Evolutionary conservation across 2,329 filamentous ascomycete species (phyloP).

Genomic region (Nemania sp.): DNA sequence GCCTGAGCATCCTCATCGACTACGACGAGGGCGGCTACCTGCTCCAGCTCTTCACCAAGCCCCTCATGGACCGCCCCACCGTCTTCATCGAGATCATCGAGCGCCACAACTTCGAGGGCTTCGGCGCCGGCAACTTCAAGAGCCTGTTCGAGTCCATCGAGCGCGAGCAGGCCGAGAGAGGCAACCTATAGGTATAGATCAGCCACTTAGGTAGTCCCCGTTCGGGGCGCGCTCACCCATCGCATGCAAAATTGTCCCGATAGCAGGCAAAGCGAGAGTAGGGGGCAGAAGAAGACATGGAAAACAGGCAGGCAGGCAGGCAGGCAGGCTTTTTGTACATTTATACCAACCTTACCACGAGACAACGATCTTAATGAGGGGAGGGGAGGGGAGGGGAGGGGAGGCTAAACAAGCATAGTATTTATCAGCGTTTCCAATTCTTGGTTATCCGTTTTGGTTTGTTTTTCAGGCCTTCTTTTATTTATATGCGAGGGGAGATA

Average conservation of each 20-base stretch:
- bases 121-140: constrained; percentile 96
- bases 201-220: no score
- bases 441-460: no score
- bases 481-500: no score
- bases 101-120: constrained; percentile 85
- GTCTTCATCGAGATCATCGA: constrained; percentile 98
- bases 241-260: neutral
- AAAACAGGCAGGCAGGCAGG: neutral
- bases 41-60: constrained; percentile 78
- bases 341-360: constrained; percentile 2
- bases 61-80: constrained; percentile 90
- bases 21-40: constrained; percentile 93
- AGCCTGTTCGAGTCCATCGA: constrained; percentile 94
- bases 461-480: no score
- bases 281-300: neutral
- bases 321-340: no score
- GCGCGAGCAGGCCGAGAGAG: constrained; percentile 83
- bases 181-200: constrained; percentile 74
- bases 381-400: no score
- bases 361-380: constrained; percentile 4
- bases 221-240: no score
- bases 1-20: constrained; percentile 87
- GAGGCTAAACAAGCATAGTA: no score
- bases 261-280: neutral
- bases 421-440: no score